Percentiles rank a stretch among this genome's conserved stretches.
These are phyloP conservation scores for Fusarium sp. DNA, from an alignment of 2,329 filamentous ascomycete genomes.

Conservation along the genomic window DNA sequence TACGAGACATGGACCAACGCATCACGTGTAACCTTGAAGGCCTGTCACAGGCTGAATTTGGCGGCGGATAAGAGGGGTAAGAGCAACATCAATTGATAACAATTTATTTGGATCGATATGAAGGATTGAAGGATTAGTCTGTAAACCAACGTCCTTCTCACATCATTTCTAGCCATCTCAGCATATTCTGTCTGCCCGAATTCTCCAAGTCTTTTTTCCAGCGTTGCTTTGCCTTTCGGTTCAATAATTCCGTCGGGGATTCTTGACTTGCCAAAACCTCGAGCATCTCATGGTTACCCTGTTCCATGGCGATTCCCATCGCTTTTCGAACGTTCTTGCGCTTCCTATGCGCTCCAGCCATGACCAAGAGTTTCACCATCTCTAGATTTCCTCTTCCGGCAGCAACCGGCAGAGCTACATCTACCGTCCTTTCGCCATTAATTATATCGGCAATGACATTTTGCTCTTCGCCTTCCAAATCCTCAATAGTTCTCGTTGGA, in stretches of 20 bases:
- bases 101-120: neutral
- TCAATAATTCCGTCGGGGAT: neutral
- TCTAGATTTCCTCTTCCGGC: neutral
- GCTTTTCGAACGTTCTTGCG: conserved; percentile 1
- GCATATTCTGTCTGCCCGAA: neutral
- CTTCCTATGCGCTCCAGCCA: neutral
- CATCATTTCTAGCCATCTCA: neutral
- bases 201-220: neutral
- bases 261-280: neutral
- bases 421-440: neutral
- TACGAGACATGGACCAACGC: neutral
- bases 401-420: neutral
- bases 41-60: neutral
- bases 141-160: neutral
- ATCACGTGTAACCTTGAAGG: neutral
- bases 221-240: neutral
- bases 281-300: rapidly evolving
- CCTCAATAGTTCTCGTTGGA: neutral
- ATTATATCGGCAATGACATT: neutral
- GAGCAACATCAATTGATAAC: neutral
- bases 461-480: neutral
- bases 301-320: neutral
- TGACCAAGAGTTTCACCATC: neutral
- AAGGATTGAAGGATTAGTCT: neutral
- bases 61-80: neutral